Evolutionary conservation across 2,329 filamentous ascomycete species (phyloP).

Genomic region (Chaetomium globosum): DNA sequence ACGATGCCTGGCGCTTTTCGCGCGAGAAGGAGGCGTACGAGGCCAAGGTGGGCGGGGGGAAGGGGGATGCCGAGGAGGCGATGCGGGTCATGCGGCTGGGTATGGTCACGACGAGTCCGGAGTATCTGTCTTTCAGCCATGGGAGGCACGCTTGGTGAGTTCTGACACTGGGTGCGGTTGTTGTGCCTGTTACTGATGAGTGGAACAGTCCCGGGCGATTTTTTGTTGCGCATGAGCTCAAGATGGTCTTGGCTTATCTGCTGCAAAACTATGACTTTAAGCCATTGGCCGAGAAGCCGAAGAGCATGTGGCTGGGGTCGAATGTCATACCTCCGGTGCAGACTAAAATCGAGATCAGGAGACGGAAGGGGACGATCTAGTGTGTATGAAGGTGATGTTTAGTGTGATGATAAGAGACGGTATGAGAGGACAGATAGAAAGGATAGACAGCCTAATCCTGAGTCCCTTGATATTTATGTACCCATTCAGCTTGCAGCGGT

Average conservation of each 20-base stretch:
- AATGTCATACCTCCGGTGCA: slow-evolving; percentile 46
- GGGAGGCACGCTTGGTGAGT: slow-evolving; percentile 55
- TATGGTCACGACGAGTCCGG: slow-evolving; percentile 57
- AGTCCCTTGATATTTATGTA: neutral
- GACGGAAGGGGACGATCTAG: slow-evolving; percentile 34
- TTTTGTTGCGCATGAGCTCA: slow-evolving; percentile 59
- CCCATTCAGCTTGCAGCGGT: neutral
- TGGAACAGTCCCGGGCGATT: slow-evolving; percentile 54
- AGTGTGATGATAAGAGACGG: neutral
- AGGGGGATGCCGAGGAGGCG: slow-evolving; percentile 39
- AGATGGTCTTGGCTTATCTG: slow-evolving; percentile 56
- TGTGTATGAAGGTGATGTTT: neutral
- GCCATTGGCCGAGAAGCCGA: slow-evolving; percentile 45
- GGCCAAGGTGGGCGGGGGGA: slow-evolving; percentile 35
- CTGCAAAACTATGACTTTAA: slow-evolving; percentile 57
- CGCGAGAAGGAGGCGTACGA: slow-evolving; percentile 47
- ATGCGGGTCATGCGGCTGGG: slow-evolving; percentile 48
- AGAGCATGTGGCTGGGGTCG: slow-evolving; percentile 50
- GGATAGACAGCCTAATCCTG: neutral
- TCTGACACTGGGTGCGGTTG: too few species aligned
- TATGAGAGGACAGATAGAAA: neutral
- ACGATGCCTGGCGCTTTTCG: slow-evolving; percentile 55
- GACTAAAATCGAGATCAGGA: slow-evolving; percentile 41
- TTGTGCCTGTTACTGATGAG: slow-evolving; percentile 12
- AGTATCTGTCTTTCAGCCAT: slow-evolving; percentile 59